Evolutionary conservation across 768 basidiomycete genomes (phyloP), one percentile per base, ranked within the genome.

Genomic region (Collybia sp.): DNA sequence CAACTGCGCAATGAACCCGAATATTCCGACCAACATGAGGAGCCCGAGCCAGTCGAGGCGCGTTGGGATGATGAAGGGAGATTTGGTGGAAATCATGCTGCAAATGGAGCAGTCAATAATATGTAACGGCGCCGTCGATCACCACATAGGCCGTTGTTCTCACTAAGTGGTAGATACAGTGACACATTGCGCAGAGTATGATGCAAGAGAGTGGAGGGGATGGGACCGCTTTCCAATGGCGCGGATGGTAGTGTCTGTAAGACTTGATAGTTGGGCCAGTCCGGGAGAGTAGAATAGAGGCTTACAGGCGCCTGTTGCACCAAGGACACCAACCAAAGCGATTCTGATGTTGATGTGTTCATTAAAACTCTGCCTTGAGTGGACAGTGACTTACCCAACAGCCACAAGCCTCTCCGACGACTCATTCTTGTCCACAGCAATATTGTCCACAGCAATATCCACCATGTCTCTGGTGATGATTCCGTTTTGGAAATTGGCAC

Each of bases 221-320:
- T 87, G 83, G 1, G 89, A 89, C 4, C 83, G 73, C 47, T 76
- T 82, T 0, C 91, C 90, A 32, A 93, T 87, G 1, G 77, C 77
- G 9, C 88, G 78, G 19, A 75, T 61, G 1, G 67, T 53, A 0
- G 62, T 71, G 56, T 67, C 72, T 74, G 35, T 4, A 4, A 10
- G n/a, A 10, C 17, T 18, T n/a, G 4, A 13, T n/a, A 18, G 6
- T n/a, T 13, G 10, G 35, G 13, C 35, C 3, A 37, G 4, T 10
- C 17, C 13, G 3, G 17, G 17, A 18, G 10, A 10, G 3, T 3
- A 37, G 10, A 4, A 10, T n/a, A 6, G 10, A 37, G 10, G 10
- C 77, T 53, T 51, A 82, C 81, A 76, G 5, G 82, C 80, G 1
- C 71, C 72, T 9, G 77, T 69, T 0, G 70, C 63, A 1, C 76